Evolutionary conservation across 306 rosid species (phyloP), one percentile per base, ranked within the genome.

Genomic region (Pueraria montana): DNA sequence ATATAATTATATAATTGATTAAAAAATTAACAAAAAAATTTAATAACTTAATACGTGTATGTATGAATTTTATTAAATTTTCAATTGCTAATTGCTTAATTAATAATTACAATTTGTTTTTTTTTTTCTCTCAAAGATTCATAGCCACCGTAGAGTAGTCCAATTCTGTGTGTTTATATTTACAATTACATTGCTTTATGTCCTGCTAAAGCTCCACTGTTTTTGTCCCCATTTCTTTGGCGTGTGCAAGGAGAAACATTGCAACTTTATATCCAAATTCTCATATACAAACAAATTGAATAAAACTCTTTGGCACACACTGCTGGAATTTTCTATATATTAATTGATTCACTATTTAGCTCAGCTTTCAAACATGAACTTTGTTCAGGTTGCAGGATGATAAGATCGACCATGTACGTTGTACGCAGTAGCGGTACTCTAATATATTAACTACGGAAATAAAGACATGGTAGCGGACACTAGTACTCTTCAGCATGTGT

Each of bases 391-490:
- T 72, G 66, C 86, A 85, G 88, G 88, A 77, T 50, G 83, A 16
- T 23, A 55, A 5, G 50, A 45, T 67, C 10, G 34, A 63, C 17
- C 30, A 63, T 52, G 13, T 71, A 52, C 18, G 43, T 5, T 14
- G 30, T 67, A 53, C 21, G 74, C 14, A 38, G 23, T 55, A 66
- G 46, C 24, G n/a, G 50, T 40, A 18, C 11, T 85, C 38, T 70
- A 53, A 9, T n/a, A n/a, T n/a, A n/a, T 11, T 79, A 84, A 42
- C 30, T 59, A 7, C 14, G 84, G 65, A 74, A 85, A 82, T 82
- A 85, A 87, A 88, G 85, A 65, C 43, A 68, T 16, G 55, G 67
- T 72, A 42, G 80, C 43, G 71, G 45, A 85, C 56, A 69, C 24
- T 62, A 26, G 72, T 59, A 71, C 59, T 82, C 65, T 76, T 53